These are phyloP conservation scores for Dryas octopetala DNA, from an alignment of 306 rosid genomes.

Conservation along the genomic window DNA sequence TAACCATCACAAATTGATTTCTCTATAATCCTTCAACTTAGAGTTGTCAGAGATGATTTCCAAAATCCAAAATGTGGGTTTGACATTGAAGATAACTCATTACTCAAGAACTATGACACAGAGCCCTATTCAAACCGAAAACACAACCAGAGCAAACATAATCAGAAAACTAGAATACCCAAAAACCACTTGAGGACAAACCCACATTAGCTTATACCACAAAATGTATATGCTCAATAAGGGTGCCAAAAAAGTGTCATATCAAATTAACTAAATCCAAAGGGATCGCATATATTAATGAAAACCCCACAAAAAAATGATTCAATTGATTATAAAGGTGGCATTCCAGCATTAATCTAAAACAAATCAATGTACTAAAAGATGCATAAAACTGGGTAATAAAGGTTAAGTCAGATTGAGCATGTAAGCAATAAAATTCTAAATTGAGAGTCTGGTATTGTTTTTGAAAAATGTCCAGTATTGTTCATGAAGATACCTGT, in stretches of 20 bases:
- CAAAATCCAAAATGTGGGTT: neutral
- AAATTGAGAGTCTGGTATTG: neutral
- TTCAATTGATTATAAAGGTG: slow-evolving; percentile 1
- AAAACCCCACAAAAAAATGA: slow-evolving; percentile 20
- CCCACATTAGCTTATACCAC: slow-evolving; percentile 4
- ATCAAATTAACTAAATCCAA: neutral
- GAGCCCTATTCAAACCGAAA: neutral
- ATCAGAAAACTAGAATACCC: slow-evolving; percentile 1
- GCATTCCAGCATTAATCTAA: slow-evolving; percentile 13
- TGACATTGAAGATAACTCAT: neutral
- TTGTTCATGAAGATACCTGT: slow-evolving; percentile 39
- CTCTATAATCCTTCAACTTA: neutral
- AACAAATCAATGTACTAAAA: neutral
- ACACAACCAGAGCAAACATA: neutral
- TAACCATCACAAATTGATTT: neutral
- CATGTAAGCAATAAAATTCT: neutral
- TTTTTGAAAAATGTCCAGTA: neutral
- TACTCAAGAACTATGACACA: neutral
- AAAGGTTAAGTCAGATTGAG: neutral
- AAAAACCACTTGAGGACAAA: neutral
- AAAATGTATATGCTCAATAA: neutral
- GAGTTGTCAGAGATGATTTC: neutral
- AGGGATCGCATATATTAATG: slow-evolving; percentile 16
- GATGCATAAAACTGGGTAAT: neutral
- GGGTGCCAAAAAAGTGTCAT: neutral